These are phyloP conservation scores for Xylaria flabelliformis DNA, from an alignment of 495 filamentous ascomycete species.

Conservation along the genomic window DNA sequence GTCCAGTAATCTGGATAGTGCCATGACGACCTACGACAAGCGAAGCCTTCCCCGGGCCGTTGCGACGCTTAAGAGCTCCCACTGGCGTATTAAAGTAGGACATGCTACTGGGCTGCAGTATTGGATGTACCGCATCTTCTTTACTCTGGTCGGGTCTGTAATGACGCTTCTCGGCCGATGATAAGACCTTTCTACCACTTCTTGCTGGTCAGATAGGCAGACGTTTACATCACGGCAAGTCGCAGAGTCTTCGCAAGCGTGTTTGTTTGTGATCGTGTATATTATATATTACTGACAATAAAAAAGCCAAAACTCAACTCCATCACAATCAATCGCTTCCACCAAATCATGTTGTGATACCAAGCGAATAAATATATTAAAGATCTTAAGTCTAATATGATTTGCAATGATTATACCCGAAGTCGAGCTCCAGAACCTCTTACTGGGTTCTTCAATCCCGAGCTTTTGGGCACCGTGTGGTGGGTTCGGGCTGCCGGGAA, in stretches of 20 bases:
- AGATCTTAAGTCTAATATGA: background rate
- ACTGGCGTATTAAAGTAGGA: conserved; percentile 30
- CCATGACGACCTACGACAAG: conserved; percentile 39
- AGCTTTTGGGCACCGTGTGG: background rate
- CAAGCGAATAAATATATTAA: background rate
- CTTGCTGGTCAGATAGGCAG: background rate
- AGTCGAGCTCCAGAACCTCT: background rate
- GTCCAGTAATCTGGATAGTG: conserved; percentile 27
- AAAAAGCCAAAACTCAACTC: background rate
- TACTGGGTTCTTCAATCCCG: background rate
- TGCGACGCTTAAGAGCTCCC: conserved; percentile 34
- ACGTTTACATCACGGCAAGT: background rate
- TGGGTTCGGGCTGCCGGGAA: background rate
- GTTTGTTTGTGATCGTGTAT: background rate
- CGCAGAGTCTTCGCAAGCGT: background rate
- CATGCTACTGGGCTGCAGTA: conserved; percentile 29
- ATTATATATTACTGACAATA: background rate
- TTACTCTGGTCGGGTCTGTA: conserved; percentile 8
- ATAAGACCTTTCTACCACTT: background rate
- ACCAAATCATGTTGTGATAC: background rate
- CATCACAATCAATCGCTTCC: background rate
- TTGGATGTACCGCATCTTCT: conserved; percentile 24
- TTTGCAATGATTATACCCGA: background rate
- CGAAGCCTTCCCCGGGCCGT: conserved; percentile 38
- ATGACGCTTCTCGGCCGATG: conserved; percentile 7